A percentile compares a stretch with the other conserved stretches of the same genome.
Conservation (phyloP, 2,329 filamentous ascomycete species). For the Rutstroemia sp. region DNA sequence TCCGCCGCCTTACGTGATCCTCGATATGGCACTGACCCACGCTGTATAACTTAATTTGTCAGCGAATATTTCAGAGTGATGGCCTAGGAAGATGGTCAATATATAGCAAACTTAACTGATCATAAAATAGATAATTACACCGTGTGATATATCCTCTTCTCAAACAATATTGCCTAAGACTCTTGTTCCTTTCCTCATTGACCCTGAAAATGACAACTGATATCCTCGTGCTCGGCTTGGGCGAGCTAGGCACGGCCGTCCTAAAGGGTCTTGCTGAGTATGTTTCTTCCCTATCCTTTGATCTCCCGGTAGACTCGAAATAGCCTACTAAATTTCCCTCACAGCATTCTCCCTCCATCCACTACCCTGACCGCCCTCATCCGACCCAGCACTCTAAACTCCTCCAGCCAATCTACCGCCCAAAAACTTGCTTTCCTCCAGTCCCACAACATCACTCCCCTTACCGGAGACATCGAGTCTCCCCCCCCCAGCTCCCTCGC, state of each 20-base stretch:
- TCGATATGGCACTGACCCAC: too few relatives aligned
- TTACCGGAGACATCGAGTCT: slow-evolving; percentile 30
- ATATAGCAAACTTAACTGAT: too few relatives aligned
- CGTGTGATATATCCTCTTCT: too few relatives aligned
- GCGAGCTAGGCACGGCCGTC: slow-evolving; percentile 54
- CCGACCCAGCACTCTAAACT: slow-evolving; percentile 36
- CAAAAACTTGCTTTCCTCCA: slow-evolving; percentile 36
- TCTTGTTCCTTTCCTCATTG: too few relatives aligned
- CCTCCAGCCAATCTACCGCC: slow-evolving; percentile 26
- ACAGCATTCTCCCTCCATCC: slow-evolving; percentile 33
- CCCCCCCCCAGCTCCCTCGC: slow-evolving; percentile 32
- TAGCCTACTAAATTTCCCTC: slow-evolving; percentile 31
- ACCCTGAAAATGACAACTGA: neutral
- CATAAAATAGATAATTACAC: too few relatives aligned
- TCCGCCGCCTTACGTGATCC: too few relatives aligned
- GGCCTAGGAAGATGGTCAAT: too few relatives aligned
- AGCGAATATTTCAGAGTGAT: too few relatives aligned
- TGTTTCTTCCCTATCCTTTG: neutral
- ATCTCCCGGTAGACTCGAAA: neutral
- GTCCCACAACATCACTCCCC: slow-evolving; percentile 9
- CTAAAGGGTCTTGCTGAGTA: slow-evolving; percentile 29
- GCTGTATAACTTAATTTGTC: too few relatives aligned
- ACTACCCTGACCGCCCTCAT: slow-evolving; percentile 42
- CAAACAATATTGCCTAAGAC: too few relatives aligned
- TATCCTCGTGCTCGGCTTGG: slow-evolving; percentile 59